A percentile compares a stretch with the other conserved stretches of the same genome.
Conservation (phyloP, 140 eudicot genomes). For the Stevia rebaudiana region DNA sequence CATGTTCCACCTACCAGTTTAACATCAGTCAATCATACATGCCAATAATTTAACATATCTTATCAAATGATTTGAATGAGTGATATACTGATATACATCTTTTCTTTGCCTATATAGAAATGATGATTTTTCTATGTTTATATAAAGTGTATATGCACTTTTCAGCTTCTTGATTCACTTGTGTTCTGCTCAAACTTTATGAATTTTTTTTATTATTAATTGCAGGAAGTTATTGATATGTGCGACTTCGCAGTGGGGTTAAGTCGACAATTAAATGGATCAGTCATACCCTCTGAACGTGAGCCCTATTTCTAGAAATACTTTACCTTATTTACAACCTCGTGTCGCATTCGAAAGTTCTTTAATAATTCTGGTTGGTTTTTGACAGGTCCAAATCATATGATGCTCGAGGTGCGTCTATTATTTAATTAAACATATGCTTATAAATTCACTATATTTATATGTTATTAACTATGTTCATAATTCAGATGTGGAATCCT, state of each 20-base stretch:
- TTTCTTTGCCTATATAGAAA: background rate
- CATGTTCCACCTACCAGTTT: background rate
- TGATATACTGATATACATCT: background rate
- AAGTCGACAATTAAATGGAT: constrained; percentile 92
- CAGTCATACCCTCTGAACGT: constrained; percentile 95
- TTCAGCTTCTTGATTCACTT: background rate
- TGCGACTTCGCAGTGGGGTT: constrained; percentile 98
- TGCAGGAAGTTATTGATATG: constrained; percentile 38
- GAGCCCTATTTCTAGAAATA: constrained; percentile 30
- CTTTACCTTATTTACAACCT: background rate
- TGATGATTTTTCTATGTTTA: background rate
- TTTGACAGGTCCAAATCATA: constrained; percentile 87
- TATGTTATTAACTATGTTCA: constrained; percentile 19
- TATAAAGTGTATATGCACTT: background rate
- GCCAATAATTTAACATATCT: background rate
- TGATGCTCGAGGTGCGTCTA: constrained; percentile 82
- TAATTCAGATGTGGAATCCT: constrained; percentile 97
- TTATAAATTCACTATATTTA: background rate
- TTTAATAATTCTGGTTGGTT: constrained; percentile 17
- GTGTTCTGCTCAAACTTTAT: background rate
- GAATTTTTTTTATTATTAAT: background rate
- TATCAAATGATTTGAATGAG: background rate
- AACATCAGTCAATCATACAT: background rate
- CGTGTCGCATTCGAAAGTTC: background rate
- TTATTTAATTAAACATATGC: constrained; percentile 8